Conservation (phyloP, 331 rosid genomes). For the Arachis monticola region DNA sequence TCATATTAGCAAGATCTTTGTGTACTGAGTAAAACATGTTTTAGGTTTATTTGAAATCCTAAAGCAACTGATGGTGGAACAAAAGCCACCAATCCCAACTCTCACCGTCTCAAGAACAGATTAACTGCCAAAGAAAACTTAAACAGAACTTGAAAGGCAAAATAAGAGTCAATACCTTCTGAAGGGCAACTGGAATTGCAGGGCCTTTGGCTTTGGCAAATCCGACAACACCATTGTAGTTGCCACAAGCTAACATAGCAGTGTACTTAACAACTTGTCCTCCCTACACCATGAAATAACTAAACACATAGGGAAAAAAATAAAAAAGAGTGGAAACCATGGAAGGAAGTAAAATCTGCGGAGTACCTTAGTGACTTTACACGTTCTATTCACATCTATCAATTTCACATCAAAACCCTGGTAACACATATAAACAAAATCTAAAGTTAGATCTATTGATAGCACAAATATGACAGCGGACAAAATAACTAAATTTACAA, state of each 20-base stretch:
- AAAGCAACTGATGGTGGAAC: neutral
- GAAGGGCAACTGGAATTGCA: slow-evolving; percentile 77
- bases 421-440: slow-evolving; percentile 41
- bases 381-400: slow-evolving; percentile 89
- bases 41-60: slow-evolving; percentile 18
- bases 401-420: slow-evolving; percentile 93
- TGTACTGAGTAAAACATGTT: neutral
- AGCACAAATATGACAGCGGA: slow-evolving; percentile 23
- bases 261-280: slow-evolving; percentile 87
- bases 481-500: neutral
- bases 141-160: slow-evolving; percentile 29
- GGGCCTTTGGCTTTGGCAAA: slow-evolving; percentile 98
- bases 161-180: slow-evolving; percentile 61
- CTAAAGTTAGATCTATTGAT: slow-evolving; percentile 2
- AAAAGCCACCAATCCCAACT: neutral
- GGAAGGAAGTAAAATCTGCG: slow-evolving; percentile 15
- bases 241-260: slow-evolving; percentile 94
- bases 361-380: slow-evolving; percentile 91
- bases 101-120: slow-evolving; percentile 27
- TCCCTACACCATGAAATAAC: slow-evolving; percentile 57
- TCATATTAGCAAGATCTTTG: neutral
- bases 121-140: slow-evolving; percentile 22
- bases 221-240: slow-evolving; percentile 86
- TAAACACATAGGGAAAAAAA: slow-evolving; percentile 30
- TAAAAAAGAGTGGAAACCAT: neutral